phyloP scores from a whole-genome alignment of 2,329 filamentous ascomycete species.

The Stagonosporopsis vannaccii region DNA sequence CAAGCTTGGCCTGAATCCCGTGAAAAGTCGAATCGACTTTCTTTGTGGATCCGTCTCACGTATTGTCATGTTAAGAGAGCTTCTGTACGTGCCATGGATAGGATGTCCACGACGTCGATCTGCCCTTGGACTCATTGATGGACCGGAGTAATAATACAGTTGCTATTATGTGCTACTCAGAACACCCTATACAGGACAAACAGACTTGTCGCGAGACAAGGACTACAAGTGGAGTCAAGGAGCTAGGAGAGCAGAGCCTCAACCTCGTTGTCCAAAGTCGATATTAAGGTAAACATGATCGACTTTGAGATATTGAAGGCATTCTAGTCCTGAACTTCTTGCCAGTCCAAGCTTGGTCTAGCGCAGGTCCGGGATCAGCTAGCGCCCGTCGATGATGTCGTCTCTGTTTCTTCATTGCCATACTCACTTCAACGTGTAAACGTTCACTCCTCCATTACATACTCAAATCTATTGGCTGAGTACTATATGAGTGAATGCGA shows the following conservation, averaged over 20 bases:
- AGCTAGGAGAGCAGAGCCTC: not conserved
- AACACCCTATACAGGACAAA: too few relatives aligned
- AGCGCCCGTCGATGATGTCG: conserved; percentile 14
- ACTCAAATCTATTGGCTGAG: not conserved
- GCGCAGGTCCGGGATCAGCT: not conserved
- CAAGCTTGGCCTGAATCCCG: conserved; percentile 1
- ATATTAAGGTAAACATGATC: too few relatives aligned
- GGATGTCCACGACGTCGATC: conserved; percentile 6
- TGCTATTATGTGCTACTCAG: too few relatives aligned
- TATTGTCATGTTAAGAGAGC: conserved; percentile 1
- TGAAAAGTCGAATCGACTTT: not conserved
- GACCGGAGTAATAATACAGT: not conserved
- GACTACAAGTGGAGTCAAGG: not conserved
- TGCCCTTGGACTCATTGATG: not conserved
- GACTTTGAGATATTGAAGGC: too few relatives aligned
- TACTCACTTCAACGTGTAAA: not conserved
- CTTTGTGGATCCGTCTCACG: not conserved
- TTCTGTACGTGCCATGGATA: not conserved
- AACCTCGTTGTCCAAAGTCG: not conserved
- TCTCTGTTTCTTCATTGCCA: not conserved
- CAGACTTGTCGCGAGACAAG: not conserved
- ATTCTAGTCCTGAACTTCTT: too few relatives aligned
- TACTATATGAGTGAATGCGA: conserved; percentile 12
- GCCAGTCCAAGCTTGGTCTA: not conserved
- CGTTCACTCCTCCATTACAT: not conserved